Evolutionary conservation across 1,284 basidiomycete species (phyloP).

Genomic region (Cryptococcus sp.): DNA sequence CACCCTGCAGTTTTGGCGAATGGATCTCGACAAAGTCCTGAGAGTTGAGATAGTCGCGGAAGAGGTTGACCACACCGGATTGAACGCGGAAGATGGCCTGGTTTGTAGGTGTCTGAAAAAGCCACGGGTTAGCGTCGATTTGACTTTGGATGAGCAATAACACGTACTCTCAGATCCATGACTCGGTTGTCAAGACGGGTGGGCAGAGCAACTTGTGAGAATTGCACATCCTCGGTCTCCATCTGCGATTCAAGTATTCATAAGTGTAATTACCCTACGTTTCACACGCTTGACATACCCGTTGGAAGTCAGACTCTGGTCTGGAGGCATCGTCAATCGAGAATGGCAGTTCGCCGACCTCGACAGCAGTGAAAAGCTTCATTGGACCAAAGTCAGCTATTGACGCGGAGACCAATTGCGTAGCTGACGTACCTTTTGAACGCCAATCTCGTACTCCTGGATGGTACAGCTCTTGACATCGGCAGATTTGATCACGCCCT

Average conservation of each 20-base stretch:
- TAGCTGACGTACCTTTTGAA: conserved; percentile 65
- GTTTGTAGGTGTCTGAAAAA: conserved; percentile 80
- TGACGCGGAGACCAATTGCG: not conserved
- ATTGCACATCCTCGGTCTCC: conserved; percentile 63
- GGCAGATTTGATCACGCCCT: conserved; percentile 78
- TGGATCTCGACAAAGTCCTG: conserved; percentile 85
- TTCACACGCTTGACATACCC: conserved; percentile 23
- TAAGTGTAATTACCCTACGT: too few relatives aligned
- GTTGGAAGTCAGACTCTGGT: conserved; percentile 68
- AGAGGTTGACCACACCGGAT: conserved; percentile 81
- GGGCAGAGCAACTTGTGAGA: conserved; percentile 71
- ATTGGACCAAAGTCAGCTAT: not conserved
- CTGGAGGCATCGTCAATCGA: conserved; percentile 90
- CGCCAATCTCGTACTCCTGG: conserved; percentile 83
- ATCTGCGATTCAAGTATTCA: conserved; percentile 18
- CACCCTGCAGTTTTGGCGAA: conserved; percentile 94
- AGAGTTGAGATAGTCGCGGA: conserved; percentile 78
- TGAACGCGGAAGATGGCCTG: conserved; percentile 95
- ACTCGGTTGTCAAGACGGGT: conserved; percentile 95
- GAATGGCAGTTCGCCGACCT: conserved; percentile 76
- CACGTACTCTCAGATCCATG: conserved; percentile 80
- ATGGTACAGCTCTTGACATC: conserved; percentile 89
- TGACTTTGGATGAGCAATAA: conserved; percentile 13
- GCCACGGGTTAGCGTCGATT: conserved; percentile 3
- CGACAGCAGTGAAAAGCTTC: conserved; percentile 81